Conservation (phyloP, 2,329 filamentous ascomycete species). For the Cordyceps cicadae region DNA sequence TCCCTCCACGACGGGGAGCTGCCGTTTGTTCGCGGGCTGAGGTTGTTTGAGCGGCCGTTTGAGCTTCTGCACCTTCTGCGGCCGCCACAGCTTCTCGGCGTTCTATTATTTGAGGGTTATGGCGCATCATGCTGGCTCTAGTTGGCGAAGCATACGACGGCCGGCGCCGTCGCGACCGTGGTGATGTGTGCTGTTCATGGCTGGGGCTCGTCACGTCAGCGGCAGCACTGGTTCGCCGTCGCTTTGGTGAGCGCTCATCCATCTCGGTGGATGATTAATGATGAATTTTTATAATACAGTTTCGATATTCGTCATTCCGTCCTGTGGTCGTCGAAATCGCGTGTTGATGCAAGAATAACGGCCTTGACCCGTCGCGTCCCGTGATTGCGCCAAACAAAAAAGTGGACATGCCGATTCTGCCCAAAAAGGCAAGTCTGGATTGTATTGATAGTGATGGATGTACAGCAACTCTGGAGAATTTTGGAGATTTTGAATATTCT, state of each 20-base stretch:
- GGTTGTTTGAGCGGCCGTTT: background rate
- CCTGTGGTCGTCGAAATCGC: background rate
- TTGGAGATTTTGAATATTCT: too few species aligned
- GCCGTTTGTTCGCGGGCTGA: conserved; percentile 8
- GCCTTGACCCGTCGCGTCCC: conserved; percentile 1
- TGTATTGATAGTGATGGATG: background rate
- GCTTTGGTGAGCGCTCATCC: conserved; percentile 54
- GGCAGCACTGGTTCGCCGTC: conserved; percentile 44
- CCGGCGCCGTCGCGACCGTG: conserved; percentile 25
- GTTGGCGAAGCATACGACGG: conserved; percentile 62
- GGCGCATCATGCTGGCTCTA: conserved; percentile 52
- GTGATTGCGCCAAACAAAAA: conserved; percentile 6
- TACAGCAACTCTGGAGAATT: background rate
- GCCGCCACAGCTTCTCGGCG: conserved; percentile 32
- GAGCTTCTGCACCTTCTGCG: conserved; percentile 18
- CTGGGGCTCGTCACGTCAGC: conserved; percentile 20
- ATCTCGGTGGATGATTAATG: conserved; percentile 17
- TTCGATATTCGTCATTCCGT: background rate
- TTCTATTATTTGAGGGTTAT: conserved; percentile 50
- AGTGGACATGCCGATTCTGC: background rate
- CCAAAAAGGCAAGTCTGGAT: background rate
- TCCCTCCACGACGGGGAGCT: conserved; percentile 5
- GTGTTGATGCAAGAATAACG: background rate
- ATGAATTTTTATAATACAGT: background rate
- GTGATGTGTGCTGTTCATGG: conserved; percentile 16